Evolutionary conservation across 2,329 filamentous ascomycete species (phyloP).

Genomic region (Xylaria sp.): DNA sequence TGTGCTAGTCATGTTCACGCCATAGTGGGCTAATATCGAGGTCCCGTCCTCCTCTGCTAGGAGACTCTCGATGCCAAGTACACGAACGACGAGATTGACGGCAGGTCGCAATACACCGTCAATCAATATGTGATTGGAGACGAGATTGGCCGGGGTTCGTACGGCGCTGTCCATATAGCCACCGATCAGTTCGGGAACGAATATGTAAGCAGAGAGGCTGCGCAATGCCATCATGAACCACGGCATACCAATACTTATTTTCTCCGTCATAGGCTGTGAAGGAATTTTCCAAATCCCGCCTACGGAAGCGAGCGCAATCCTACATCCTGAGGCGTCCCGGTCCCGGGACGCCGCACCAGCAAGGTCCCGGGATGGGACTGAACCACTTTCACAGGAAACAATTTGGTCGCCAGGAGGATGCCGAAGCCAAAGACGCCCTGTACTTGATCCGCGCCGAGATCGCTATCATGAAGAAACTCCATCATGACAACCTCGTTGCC

Average conservation of each 20-base stretch:
- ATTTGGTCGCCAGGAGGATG: conserved; percentile 57
- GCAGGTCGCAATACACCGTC: conserved; percentile 80
- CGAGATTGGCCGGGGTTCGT: conserved; percentile 96
- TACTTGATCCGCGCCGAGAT: conserved; percentile 95
- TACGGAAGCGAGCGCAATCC: conserved; percentile 90
- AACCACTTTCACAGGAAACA: conserved; percentile 45
- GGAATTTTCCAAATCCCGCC: conserved; percentile 92
- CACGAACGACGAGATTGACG: conserved; percentile 84
- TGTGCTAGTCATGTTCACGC: conserved; percentile 3
- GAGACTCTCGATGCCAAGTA: conserved; percentile 94
- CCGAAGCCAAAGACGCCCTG: conserved; percentile 75
- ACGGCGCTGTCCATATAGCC: conserved; percentile 90
- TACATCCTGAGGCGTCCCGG: conserved; percentile 73
- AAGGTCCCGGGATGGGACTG: conserved; percentile 45
- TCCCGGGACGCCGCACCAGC: conserved; percentile 55
- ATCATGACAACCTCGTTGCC: conserved; percentile 93
- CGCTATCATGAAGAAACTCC: conserved; percentile 98
- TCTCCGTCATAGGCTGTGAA: conserved; percentile 79
- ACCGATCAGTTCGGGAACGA: conserved; percentile 90
- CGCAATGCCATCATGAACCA: background rate
- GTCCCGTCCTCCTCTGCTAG: conserved; percentile 54
- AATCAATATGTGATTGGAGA: conserved; percentile 96
- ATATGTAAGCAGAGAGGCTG: conserved; percentile 72
- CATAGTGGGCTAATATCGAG: conserved; percentile 20
- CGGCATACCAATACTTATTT: conserved; percentile 23